These are phyloP conservation scores for Ilex paraguariensis DNA, from an alignment of 305 asterid species.

Conservation along the genomic window DNA sequence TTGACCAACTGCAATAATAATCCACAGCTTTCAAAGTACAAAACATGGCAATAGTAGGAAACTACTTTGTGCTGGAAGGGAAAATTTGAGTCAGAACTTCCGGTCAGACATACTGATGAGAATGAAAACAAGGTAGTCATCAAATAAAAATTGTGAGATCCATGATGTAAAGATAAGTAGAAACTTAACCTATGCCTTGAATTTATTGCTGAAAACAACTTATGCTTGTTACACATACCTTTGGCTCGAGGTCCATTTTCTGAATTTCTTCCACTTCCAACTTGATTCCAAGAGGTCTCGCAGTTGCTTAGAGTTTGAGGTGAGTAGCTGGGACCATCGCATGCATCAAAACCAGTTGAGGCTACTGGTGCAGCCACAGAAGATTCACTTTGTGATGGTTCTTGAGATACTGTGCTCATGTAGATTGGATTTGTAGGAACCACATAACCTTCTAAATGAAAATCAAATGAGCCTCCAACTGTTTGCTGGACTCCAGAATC, in stretches of 20 bases:
- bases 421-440: slow-evolving; percentile 35
- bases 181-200: background rate
- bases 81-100: too few species aligned
- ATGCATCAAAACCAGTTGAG: slow-evolving; percentile 51
- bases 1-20: too few species aligned
- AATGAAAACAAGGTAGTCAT: background rate
- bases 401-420: slow-evolving; percentile 44
- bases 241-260: slow-evolving; percentile 42
- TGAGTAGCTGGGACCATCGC: slow-evolving; percentile 55
- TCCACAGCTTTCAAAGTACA: too few species aligned
- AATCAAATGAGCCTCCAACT: slow-evolving; percentile 43
- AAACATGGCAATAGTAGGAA: background rate
- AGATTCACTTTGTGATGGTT: slow-evolving; percentile 83
- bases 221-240: slow-evolving; percentile 27
- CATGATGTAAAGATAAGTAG: background rate
- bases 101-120: background rate
- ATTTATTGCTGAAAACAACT: too few species aligned
- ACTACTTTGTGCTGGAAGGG: background rate
- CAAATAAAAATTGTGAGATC: too few species aligned
- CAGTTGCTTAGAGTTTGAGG: slow-evolving; percentile 53
- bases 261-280: slow-evolving; percentile 35
- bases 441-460: slow-evolving; percentile 38
- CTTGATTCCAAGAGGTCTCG: slow-evolving; percentile 59
- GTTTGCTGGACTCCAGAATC: slow-evolving; percentile 41
- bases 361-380: slow-evolving; percentile 56